phyloP scores from a whole-genome alignment of 805 yeast genomes.

The Kuraishia ogatae region DNA sequence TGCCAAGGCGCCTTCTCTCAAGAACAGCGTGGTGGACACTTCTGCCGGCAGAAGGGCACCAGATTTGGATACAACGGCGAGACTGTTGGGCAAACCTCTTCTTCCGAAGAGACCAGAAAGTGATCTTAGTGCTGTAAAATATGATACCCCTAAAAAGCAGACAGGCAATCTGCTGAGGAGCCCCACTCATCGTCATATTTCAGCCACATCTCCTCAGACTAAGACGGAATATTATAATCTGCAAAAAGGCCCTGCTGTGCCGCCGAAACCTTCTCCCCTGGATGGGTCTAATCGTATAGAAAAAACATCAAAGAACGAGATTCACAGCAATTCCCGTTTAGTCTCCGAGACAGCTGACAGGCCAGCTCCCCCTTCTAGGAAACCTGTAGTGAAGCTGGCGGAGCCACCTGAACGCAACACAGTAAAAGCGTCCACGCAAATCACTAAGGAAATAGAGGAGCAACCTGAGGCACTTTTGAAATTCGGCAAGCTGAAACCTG shows the following conservation, averaged over 20 bases:
- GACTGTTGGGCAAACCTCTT: conserved; percentile 3
- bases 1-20: conserved; percentile 15
- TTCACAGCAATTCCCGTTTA: not conserved
- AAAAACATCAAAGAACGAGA: not conserved
- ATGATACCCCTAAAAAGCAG: not conserved
- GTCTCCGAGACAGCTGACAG: not conserved
- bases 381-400: not conserved
- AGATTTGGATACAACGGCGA: conserved; percentile 7
- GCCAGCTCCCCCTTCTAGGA: not conserved
- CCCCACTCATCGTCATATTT: not conserved
- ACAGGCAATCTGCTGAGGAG: not conserved
- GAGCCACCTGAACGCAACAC: not conserved
- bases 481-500: conserved; percentile 10
- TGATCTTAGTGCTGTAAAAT: too few relatives aligned
- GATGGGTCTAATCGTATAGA: not conserved
- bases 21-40: conserved; percentile 6
- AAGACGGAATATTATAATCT: not conserved
- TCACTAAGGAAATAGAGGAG: not conserved
- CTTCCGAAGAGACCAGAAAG: not conserved
- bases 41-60: conserved; percentile 9
- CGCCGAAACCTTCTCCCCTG: not conserved
- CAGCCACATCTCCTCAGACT: conserved; percentile 2
- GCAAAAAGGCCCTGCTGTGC: not conserved
- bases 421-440: not conserved
- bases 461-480: conserved; percentile 10